Evolutionary conservation across 2,329 filamentous ascomycete genomes (phyloP), one percentile per base, ranked within the genome.

Genomic region (Elsinoe necatrix): DNA sequence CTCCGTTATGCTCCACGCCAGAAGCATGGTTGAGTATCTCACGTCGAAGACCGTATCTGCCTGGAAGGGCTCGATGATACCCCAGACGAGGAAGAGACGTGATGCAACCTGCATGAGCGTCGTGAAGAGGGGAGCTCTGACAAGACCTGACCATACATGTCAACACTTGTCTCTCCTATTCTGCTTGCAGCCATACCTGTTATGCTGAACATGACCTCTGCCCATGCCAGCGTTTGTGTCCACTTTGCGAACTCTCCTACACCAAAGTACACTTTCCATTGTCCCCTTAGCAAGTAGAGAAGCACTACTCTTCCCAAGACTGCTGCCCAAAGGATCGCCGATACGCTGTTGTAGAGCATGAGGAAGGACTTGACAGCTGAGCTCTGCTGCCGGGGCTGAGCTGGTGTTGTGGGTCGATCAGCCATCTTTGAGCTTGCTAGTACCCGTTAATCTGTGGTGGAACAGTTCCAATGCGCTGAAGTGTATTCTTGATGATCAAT

Each of bases 1-100:
- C 75, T 98, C 93, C 59, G 93, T 96, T 58, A 89, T 71, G 61
- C 83, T 86, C 92, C 93, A 97, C 29, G 93, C 91, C 57, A 85
- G 67, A 58, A 97, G 79, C 88, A 95, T 89, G 65, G 79, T 80
- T 62, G 82, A 77, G 77, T 91, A 95, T 57, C 79, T 81, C 18
- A 79, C 73, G 60, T 77, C 81, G 11, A 54, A 58, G 59, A 68
- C 64, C 1, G 83, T 82, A 55, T 86, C 79, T 57, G 76, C 72
- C 8, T 87, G 87, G 74, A 92, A 95, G 39, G 79, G 77, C 67
- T 83, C 79, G 66, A 89, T 84, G 61, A 97, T 79, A 63, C 81
- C 84, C 89, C 91, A 96, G 63, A 96, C 87, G 62, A 97, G 85
- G 62, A 95, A 81, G 65, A 95, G 81, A 54, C 93, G 89, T 58